A percentile compares a stretch with the other conserved stretches of the same genome.
Evolutionary conservation across 192 early-diverging fungal genomes (phyloP).

Genomic region (Podila epigama): DNA sequence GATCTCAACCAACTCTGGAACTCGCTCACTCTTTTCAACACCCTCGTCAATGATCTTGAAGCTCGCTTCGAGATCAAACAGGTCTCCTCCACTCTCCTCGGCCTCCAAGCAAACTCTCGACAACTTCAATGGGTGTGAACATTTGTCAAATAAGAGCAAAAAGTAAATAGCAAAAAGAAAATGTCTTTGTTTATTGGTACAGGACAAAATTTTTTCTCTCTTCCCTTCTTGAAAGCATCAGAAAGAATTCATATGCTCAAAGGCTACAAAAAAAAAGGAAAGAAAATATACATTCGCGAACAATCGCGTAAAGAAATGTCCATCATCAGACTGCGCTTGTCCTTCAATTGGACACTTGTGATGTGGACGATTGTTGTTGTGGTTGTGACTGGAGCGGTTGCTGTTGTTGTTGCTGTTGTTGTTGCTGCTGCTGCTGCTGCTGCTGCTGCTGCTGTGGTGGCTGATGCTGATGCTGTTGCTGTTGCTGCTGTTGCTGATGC

Average conservation of each 20-base stretch:
- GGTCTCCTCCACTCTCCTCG: conserved; percentile 28
- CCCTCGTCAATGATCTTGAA: conserved; percentile 25
- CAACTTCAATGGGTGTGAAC: conserved; percentile 20
- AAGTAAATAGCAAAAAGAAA: too few species aligned
- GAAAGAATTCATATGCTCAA: too few species aligned
- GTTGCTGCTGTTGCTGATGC: neutral
- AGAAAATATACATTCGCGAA: too few species aligned
- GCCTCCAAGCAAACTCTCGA: conserved; percentile 39
- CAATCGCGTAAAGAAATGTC: neutral
- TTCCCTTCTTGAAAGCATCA: too few species aligned
- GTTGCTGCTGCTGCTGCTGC: neutral
- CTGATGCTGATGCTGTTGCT: conserved; percentile 10
- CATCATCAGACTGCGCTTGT: neutral
- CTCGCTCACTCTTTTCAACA: conserved; percentile 31
- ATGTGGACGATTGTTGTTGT: neutral
- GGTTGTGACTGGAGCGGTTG: conserved; percentile 2
- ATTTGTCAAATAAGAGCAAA: too few species aligned
- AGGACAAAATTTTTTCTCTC: too few species aligned
- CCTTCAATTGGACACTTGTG: too few species aligned
- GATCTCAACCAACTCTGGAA: conserved; percentile 45
- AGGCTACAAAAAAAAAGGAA: too few species aligned
- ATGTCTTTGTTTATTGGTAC: too few species aligned
- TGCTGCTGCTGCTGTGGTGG: neutral
- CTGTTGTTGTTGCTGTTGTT: conserved; percentile 9
- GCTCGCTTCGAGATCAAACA: conserved; percentile 31